A percentile compares a stretch with the other conserved stretches of the same genome.
Evolutionary conservation across 352 stramenopile species (phyloP).

Genomic region (Globisporangium cylindrosporum): DNA sequence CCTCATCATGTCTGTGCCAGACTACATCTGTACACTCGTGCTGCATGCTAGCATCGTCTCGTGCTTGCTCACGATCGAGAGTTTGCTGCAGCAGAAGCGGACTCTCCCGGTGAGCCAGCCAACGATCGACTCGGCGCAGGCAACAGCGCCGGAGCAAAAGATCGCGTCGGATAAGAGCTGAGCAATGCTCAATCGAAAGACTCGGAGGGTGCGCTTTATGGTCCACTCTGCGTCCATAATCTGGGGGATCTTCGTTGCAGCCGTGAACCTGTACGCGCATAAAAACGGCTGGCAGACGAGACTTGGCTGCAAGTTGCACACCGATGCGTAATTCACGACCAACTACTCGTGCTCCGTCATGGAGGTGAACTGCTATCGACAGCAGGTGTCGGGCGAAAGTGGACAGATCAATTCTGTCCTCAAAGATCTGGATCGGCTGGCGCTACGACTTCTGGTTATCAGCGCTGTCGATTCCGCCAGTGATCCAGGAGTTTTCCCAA

Average conservation of each 20-base stretch:
- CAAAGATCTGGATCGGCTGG: slow-evolving; percentile 3
- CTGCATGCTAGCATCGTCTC: not conserved
- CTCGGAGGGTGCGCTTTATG: not conserved
- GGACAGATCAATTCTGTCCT: slow-evolving; percentile 5
- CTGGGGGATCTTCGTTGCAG: not conserved
- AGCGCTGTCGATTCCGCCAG: slow-evolving; percentile 12
- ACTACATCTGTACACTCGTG: not conserved
- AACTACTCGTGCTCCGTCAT: slow-evolving; percentile 21
- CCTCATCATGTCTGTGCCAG: not conserved
- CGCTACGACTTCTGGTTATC: slow-evolving; percentile 7
- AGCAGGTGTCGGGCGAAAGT: not conserved
- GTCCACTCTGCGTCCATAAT: not conserved
- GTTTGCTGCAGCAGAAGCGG: not conserved
- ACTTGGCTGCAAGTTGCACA: slow-evolving; percentile 3
- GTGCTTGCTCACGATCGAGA: slow-evolving; percentile 3
- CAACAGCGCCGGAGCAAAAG: not conserved
- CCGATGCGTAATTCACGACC: not conserved
- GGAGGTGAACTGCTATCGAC: slow-evolving; percentile 14
- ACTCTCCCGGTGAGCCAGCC: not conserved
- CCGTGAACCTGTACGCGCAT: not conserved
- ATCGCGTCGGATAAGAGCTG: too few species aligned
- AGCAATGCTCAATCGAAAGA: not conserved
- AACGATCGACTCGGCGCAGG: not conserved
- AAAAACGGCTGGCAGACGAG: not conserved
- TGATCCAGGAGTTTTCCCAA: slow-evolving; percentile 14